Conservation (phyloP, 192 early-diverging fungal species). For the Umbelopsis sp. region DNA sequence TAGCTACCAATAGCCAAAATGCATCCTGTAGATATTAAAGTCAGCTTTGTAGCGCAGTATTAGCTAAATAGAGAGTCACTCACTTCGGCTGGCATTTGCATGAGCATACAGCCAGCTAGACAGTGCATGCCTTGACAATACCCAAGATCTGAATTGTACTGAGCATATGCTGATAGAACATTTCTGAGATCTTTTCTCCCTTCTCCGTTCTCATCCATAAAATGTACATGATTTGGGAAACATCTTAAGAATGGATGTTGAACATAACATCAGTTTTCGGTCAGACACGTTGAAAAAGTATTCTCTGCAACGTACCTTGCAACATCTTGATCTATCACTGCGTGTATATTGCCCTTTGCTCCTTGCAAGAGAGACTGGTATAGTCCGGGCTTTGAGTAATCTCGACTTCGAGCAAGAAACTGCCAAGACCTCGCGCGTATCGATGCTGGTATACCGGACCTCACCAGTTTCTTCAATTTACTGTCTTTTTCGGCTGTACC, state of each 20-base stretch:
- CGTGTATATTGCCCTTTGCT: conserved; percentile 63
- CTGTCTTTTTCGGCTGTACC: conserved; percentile 42
- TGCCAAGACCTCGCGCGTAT: conserved; percentile 74
- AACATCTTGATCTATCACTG: conserved; percentile 91
- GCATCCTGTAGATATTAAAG: conserved; percentile 59
- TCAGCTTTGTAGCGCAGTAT: background rate
- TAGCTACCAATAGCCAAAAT: conserved; percentile 87
- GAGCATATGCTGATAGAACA: conserved; percentile 84
- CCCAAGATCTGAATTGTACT: conserved; percentile 82
- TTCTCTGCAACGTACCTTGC: conserved; percentile 8
- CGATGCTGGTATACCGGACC: conserved; percentile 70
- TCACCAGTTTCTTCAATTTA: conserved; percentile 73
- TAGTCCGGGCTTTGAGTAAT: conserved; percentile 51
- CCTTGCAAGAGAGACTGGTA: conserved; percentile 38
- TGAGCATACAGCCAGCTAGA: conserved; percentile 88
- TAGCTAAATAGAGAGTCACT: background rate
- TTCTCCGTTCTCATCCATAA: conserved; percentile 64
- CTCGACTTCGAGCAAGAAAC: conserved; percentile 57
- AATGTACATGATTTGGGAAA: conserved; percentile 88
- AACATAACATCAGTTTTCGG: background rate
- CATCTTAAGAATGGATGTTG: conserved; percentile 50
- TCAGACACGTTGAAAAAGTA: too few relatives aligned
- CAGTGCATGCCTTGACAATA: conserved; percentile 98
- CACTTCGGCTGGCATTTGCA: conserved; percentile 74
- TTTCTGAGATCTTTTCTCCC: conserved; percentile 81